phyloP scores from a whole-genome alignment of 73 alveolate genomes.

The Diophrys sp. region DNA sequence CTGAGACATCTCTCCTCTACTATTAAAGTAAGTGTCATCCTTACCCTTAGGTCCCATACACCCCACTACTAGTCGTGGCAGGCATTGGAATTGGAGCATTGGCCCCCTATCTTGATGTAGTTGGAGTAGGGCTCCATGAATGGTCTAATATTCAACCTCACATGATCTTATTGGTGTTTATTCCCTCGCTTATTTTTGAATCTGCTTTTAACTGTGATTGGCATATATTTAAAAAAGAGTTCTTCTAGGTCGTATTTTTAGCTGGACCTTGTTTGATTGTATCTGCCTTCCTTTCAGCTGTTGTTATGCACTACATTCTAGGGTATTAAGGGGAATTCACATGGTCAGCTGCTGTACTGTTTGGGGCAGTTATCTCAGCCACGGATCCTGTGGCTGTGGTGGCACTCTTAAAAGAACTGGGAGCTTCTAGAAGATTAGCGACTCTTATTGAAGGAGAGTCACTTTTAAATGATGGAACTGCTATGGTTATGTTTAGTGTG shows the following conservation, averaged over 20 bases:
- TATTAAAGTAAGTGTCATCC: slow-evolving; percentile 6
- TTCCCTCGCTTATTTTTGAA: slow-evolving; percentile 23
- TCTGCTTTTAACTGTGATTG: slow-evolving; percentile 12
- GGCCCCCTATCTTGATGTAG: background rate
- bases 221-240: slow-evolving; percentile 12
- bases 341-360: slow-evolving; percentile 68
- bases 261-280: slow-evolving; percentile 38
- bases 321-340: slow-evolving; percentile 55
- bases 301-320: slow-evolving; percentile 43
- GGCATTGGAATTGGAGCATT: slow-evolving; percentile 42
- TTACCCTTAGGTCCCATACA: slow-evolving; percentile 34
- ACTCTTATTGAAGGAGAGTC: slow-evolving; percentile 73
- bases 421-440: slow-evolving; percentile 62
- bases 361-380: slow-evolving; percentile 67
- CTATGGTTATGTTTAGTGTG: slow-evolving; percentile 55
- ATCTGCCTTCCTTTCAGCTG: slow-evolving; percentile 53
- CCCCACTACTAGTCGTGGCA: slow-evolving; percentile 42
- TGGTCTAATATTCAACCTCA: slow-evolving; percentile 19
- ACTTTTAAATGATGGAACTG: slow-evolving; percentile 71
- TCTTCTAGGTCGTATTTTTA: slow-evolving; percentile 4
- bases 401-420: slow-evolving; percentile 67
- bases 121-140: background rate
- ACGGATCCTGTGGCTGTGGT: slow-evolving; percentile 81
- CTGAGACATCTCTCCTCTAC: slow-evolving; percentile 17
- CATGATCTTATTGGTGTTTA: slow-evolving; percentile 5